A percentile compares a stretch with the other conserved stretches of the same genome.
Evolutionary conservation across 2,329 filamentous ascomycete genomes (phyloP).

Genomic region (Leptographium procerum): DNA sequence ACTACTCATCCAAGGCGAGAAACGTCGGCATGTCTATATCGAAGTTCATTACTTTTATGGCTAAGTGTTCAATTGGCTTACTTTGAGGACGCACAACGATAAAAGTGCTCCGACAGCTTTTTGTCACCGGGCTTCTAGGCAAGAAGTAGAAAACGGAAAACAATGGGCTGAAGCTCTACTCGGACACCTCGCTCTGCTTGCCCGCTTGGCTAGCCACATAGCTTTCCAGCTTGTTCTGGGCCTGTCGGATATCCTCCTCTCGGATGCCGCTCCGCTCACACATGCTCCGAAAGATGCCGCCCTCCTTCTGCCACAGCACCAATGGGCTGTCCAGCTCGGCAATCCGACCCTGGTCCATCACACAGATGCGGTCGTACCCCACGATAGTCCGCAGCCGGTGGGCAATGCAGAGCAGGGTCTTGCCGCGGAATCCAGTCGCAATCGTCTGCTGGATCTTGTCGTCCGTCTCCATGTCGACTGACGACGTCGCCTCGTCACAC

Average conservation of each 20-base stretch:
- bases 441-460: conserved; percentile 91
- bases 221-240: conserved; percentile 16
- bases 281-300: conserved; percentile 76
- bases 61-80: too few species aligned
- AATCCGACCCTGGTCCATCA: conserved; percentile 85
- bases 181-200: conserved; percentile 1
- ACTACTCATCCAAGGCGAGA: too few species aligned
- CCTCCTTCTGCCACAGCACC: conserved; percentile 56
- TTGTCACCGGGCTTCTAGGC: too few species aligned
- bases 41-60: too few species aligned
- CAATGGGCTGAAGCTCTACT: background rate
- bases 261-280: conserved; percentile 76
- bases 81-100: too few species aligned
- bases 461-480: conserved; percentile 93
- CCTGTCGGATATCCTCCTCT: conserved; percentile 38
- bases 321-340: conserved; percentile 75
- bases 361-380: conserved; percentile 87
- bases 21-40: too few species aligned
- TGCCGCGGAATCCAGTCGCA: conserved; percentile 69
- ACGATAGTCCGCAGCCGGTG: conserved; percentile 88
- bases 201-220: conserved; percentile 8
- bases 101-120: too few species aligned
- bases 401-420: conserved; percentile 84
- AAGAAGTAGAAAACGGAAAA: too few species aligned
- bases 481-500: conserved; percentile 90